Conservation (phyloP, 768 basidiomycete genomes). For the Hygrophoropsis aurantiaca region DNA sequence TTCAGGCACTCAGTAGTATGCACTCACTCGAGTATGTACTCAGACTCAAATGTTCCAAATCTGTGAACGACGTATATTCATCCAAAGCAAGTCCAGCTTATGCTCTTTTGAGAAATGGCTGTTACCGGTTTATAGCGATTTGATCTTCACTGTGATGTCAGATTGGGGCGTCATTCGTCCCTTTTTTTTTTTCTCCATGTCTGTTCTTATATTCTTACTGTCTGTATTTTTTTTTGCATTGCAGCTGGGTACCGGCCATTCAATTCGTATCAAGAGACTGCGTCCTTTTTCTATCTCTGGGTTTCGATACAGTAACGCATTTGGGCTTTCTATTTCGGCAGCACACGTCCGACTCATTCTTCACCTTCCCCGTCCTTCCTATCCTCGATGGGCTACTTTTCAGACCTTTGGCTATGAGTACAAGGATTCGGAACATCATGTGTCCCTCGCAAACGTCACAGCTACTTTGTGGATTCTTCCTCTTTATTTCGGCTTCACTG, state of each 20-base stretch:
- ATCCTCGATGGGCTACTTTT: slow-evolving; percentile 34
- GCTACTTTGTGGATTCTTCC: slow-evolving; percentile 40
- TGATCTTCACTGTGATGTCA: not conserved
- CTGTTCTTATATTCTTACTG: not conserved
- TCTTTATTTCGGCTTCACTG: slow-evolving; percentile 33
- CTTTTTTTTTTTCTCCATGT: not conserved
- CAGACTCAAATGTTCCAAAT: too few relatives aligned
- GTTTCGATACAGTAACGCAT: not conserved
- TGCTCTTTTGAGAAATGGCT: too few relatives aligned
- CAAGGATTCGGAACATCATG: slow-evolving; percentile 23
- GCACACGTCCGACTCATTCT: slow-evolving; percentile 16
- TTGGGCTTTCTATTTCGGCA: not conserved
- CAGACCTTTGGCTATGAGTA: slow-evolving; percentile 29
- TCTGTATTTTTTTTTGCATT: not conserved
- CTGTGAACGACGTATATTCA: too few relatives aligned
- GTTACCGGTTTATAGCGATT: too few relatives aligned
- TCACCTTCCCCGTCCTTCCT: slow-evolving; percentile 26
- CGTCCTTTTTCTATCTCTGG: not conserved
- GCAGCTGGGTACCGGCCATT: not conserved
- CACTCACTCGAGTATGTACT: too few relatives aligned
- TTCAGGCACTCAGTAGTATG: too few relatives aligned
- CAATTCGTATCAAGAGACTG: not conserved
- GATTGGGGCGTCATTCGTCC: not conserved
- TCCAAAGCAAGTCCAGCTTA: too few relatives aligned
- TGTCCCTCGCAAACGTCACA: slow-evolving; percentile 19